phyloP scores from a whole-genome alignment of 192 early-diverging fungal species.

The Backusella tuberculispora region DNA sequence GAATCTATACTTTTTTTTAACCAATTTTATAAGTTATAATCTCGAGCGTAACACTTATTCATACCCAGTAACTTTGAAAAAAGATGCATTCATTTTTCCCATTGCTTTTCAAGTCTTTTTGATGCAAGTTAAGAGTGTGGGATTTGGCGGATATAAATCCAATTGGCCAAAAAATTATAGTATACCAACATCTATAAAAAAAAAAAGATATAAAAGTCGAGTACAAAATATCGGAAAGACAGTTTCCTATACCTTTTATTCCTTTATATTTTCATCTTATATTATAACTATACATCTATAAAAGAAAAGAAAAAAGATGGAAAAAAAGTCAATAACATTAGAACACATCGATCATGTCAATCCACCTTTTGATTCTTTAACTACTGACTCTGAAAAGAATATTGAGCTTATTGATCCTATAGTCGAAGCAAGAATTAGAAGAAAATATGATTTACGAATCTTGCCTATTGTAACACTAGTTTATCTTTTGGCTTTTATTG shows the following conservation, averaged over 20 bases:
- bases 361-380: neutral
- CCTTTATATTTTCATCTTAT: neutral
- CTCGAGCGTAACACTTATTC: too few relatives aligned
- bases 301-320: neutral
- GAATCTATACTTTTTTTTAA: too few relatives aligned
- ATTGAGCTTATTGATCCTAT: neutral
- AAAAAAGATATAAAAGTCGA: neutral
- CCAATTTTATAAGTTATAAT: too few relatives aligned
- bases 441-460: constrained; percentile 15
- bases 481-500: constrained; percentile 21
- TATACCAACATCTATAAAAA: neutral
- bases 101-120: neutral
- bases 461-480: constrained; percentile 14
- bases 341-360: neutral
- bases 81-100: too few relatives aligned
- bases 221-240: neutral
- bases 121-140: neutral
- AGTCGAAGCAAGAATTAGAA: constrained; percentile 8
- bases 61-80: too few relatives aligned
- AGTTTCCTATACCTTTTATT: neutral
- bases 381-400: neutral
- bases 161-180: neutral
- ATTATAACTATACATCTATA: neutral
- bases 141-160: constrained; percentile 9
- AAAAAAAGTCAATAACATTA: neutral